Evolutionary conservation across 2,329 filamentous ascomycete species (phyloP), one percentile per base, ranked within the genome.

Genomic region (Xylariaceae sp.): DNA sequence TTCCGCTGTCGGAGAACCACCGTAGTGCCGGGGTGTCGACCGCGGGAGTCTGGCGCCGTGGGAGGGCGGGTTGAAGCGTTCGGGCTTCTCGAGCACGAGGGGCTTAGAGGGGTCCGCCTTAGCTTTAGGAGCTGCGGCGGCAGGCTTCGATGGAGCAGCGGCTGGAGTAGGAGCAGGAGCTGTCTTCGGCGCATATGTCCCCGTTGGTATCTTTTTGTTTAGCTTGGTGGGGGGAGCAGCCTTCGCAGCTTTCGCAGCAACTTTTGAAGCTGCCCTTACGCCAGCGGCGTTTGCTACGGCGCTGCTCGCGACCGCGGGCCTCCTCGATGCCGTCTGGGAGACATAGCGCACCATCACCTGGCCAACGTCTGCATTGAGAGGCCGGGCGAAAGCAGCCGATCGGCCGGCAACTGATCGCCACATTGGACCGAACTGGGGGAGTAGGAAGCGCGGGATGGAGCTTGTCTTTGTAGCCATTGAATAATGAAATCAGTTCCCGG

Each of bases 1-100:
- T 55, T 86, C 81, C 17, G 81, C 77, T 13, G 84, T 86, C 61
- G 92, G 76, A 18, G 84, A 76, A 15, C 90, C 89, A 44, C 91
- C 92, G 72, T 95, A 96, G 73, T 88, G 85, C 67, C 82, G 80
- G 35, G 87, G 86, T 5, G 78, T 73, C 30, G 70, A 70, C 18
- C 55, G 74, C 74, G 82, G 79, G 37, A 91, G 81, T 5, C 88
- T 81, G 18, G 88, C 79, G 10, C 89, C 88, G 73, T 97, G 94
- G 0, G 93, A 97, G 0, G 94, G 94, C 1, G 94, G 93, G 52
- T 90, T 90, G 80, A 96, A 97, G 73, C 88, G 89, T 69, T 89
- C 83, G 23, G 93, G 93, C 75, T 97, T 91, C 68, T 90, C 90
- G 65, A 99, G 86, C 4, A 91, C 82, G 62, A 87, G 81, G 41